phyloP scores from a whole-genome alignment of 192 early-diverging fungal species.

The Phycomyces blakesleeanus region DNA sequence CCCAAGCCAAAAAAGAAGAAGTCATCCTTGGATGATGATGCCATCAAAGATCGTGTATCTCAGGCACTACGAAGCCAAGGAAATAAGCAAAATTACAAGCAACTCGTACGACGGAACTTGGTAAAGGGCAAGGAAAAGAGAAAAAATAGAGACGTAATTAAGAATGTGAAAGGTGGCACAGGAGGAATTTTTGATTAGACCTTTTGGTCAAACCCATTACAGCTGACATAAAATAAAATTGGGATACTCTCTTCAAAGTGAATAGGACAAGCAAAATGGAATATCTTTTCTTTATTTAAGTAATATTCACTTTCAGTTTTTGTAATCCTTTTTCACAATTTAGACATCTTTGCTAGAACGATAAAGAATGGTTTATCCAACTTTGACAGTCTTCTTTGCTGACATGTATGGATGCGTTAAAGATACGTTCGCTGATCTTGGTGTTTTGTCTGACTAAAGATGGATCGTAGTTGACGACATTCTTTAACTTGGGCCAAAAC shows the following conservation, averaged over 20 bases:
- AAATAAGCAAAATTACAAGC: constrained; percentile 32
- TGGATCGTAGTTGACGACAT: constrained; percentile 15
- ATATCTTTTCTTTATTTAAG: too few relatives aligned
- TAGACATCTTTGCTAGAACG: constrained; percentile 14
- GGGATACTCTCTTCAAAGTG: too few relatives aligned
- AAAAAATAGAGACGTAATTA: constrained; percentile 31
- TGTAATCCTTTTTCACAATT: constrained; percentile 17
- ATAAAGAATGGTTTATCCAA: constrained; percentile 15
- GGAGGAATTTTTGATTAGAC: constrained; percentile 32
- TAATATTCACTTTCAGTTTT: too few relatives aligned
- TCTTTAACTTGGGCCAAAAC: constrained; percentile 30
- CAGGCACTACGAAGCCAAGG: constrained; percentile 29
- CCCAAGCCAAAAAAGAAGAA: constrained; percentile 14
- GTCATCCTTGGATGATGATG: constrained; percentile 33
- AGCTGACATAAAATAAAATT: too few relatives aligned
- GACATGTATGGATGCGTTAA: constrained; percentile 7
- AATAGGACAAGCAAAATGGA: too few relatives aligned
- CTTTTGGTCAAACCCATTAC: background rate
- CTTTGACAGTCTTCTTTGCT: constrained; percentile 16
- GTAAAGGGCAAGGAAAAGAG: constrained; percentile 54
- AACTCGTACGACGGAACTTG: constrained; percentile 40
- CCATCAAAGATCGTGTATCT: constrained; percentile 52
- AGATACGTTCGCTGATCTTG: constrained; percentile 13
- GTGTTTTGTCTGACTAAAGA: constrained; percentile 10
- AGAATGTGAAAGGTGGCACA: constrained; percentile 26